These are phyloP conservation scores for Lichtheimia corymbifera DNA, from an alignment of 371 early-diverging fungal species.

Conservation along the genomic window DNA sequence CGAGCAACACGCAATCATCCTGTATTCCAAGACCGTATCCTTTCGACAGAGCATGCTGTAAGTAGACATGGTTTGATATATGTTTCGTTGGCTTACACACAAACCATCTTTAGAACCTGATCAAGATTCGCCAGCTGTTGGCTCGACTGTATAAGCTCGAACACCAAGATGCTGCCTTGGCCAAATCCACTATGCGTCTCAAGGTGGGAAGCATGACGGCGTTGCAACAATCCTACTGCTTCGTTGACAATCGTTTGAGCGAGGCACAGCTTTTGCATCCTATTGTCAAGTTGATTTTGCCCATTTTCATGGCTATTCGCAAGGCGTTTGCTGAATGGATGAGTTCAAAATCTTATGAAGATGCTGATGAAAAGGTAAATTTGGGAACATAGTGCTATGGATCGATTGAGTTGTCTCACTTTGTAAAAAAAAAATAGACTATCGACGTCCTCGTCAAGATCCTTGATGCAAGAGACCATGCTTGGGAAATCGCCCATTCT, in stretches of 20 bases:
- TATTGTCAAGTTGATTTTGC: slow-evolving; percentile 44
- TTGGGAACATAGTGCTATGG: not conserved
- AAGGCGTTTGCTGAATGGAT: slow-evolving; percentile 37
- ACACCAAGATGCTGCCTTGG: slow-evolving; percentile 29
- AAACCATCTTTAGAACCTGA: not conserved
- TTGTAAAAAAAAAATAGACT: too few species aligned
- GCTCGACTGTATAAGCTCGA: slow-evolving; percentile 39
- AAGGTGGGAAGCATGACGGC: slow-evolving; percentile 49
- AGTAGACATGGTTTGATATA: not conserved
- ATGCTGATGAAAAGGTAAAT: slow-evolving; percentile 16
- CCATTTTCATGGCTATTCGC: slow-evolving; percentile 39
- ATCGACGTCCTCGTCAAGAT: slow-evolving; percentile 20
- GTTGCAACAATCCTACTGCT: slow-evolving; percentile 57
- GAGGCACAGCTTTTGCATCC: slow-evolving; percentile 56
- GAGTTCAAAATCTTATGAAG: slow-evolving; percentile 23
- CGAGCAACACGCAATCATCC: slow-evolving; percentile 29
- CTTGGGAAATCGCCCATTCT: slow-evolving; percentile 57
- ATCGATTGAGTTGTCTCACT: too few species aligned
- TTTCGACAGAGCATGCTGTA: slow-evolving; percentile 2
- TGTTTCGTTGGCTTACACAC: not conserved
- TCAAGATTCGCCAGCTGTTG: slow-evolving; percentile 22
- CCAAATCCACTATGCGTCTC: slow-evolving; percentile 27
- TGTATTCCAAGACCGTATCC: slow-evolving; percentile 19
- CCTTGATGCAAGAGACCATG: slow-evolving; percentile 59
- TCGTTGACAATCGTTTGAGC: slow-evolving; percentile 41